Evolutionary conservation across 257 asterid species (phyloP).

Genomic region (Jacaranda mimosifolia): DNA sequence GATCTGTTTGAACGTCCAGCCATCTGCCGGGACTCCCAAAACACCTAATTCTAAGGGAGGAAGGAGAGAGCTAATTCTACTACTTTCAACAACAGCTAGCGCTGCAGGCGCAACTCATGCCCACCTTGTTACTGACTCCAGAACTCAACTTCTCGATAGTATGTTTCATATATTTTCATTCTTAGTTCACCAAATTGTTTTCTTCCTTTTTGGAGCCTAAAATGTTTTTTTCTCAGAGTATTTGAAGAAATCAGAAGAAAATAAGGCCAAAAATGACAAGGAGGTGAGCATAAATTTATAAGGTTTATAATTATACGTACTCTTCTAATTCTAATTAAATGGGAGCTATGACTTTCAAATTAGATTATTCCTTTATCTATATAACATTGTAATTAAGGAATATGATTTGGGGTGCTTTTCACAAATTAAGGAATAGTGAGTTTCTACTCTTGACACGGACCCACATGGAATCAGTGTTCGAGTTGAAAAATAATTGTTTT

Average conservation of each 20-base stretch:
- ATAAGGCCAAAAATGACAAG: conserved; percentile 82
- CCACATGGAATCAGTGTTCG: too few relatives aligned
- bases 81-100: conserved; percentile 50
- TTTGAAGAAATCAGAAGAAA: conserved; percentile 86
- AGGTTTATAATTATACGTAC: too few relatives aligned
- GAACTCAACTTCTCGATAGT: conserved; percentile 78
- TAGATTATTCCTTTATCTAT: too few relatives aligned
- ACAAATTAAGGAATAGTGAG: too few relatives aligned
- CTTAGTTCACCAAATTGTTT: too few relatives aligned
- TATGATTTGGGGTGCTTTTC: too few relatives aligned
- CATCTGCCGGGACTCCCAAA: conserved; percentile 31
- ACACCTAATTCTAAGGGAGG: conserved; percentile 37
- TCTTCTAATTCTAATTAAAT: too few relatives aligned
- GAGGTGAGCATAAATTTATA: conserved; percentile 57
- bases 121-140: conserved; percentile 58
- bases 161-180: conserved; percentile 14
- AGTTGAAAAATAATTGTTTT: too few relatives aligned
- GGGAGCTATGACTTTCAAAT: too few relatives aligned
- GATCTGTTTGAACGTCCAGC: conserved; percentile 37
- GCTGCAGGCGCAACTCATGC: conserved; percentile 41
- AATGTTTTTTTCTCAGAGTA: conserved; percentile 54
- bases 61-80: conserved; percentile 61
- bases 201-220: neutral
- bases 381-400: too few relatives aligned
- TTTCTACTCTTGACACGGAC: too few relatives aligned